Base-by-base conservation (phyloP, 2,329 filamentous ascomycete species). In the Penicillium sp. region DNA sequence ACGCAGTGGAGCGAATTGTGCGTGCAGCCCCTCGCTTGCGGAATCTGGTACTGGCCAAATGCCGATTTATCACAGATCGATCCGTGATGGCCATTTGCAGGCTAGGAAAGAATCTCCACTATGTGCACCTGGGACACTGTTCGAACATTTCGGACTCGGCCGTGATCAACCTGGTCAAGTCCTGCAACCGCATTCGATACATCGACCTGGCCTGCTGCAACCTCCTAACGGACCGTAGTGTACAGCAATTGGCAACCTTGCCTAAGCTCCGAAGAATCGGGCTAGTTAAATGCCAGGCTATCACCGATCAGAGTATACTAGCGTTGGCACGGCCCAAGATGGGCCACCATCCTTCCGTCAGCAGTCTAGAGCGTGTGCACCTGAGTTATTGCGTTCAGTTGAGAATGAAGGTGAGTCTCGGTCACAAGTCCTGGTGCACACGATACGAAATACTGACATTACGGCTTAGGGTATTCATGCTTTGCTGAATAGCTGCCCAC, bases 171-270 rank as follows among this genome's bases (percentile, higher is more conserved):
- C 81, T 99, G 33, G 91, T 97, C 39, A 87, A 88, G 64, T 81
- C 81, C 52, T 99, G 94, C 80, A 97, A 93, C 69, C 86, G 94
- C 25, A 97, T 99, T 64, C 85, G 94, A 54, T 99, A 99, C 72
- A 99, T 99, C 62, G 94, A 99, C 71, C 79, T 99, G 43, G 94
- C 94, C n/a, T 97, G 94, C 77, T 99, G 94, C 75, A 85, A 84
- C 15, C 87, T 91, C 65, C 79, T 99, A 59, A 97, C 94, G 0
- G 94, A 99, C 67, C 82, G 83, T 11, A 97, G 92, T 23, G 89
- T 99, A 16, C 88, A 84, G 60, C 88, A 91, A 62, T 81, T 99
- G 38, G 92, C 94, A 5, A 85, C 85, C 15, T 82, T 99, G 6
- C 94, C 94, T 3, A 99, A 99, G 75, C 80, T 99, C 52, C 92